phyloP scores from a whole-genome alignment of 176 grass and related monocot genomes.

The Poa pratensis region DNA sequence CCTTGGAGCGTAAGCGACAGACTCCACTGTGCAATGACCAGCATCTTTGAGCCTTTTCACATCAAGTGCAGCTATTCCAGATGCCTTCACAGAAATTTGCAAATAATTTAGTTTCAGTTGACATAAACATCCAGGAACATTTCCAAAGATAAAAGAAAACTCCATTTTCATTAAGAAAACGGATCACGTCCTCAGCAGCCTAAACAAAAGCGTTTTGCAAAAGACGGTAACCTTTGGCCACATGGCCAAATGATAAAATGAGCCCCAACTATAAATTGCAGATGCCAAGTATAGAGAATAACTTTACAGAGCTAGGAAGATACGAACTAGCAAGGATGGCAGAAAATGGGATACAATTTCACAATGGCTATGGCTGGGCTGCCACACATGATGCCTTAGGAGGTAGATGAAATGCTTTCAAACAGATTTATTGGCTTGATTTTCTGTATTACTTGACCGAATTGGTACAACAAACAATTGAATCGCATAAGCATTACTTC shows the following conservation, averaged over 20 bases:
- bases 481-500: neutral
- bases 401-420: neutral
- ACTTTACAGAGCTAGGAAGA: neutral
- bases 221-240: neutral
- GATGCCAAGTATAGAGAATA: neutral
- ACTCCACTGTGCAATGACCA: conserved; percentile 90
- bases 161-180: conserved; percentile 24
- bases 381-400: neutral
- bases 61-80: conserved; percentile 90
- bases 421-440: neutral
- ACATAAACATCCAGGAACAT: neutral
- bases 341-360: neutral
- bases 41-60: conserved; percentile 96
- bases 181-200: neutral
- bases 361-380: neutral
- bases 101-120: neutral
- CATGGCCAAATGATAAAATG: neutral
- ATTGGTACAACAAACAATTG: neutral
- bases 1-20: conserved; percentile 79
- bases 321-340: neutral
- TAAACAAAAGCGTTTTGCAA: neutral
- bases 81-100: conserved; percentile 61
- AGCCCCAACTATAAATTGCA: neutral
- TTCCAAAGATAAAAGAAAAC: neutral
- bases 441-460: neutral